phyloP scores from a whole-genome alignment of 2,329 filamentous ascomycete genomes.

The Cercospora sesami region DNA sequence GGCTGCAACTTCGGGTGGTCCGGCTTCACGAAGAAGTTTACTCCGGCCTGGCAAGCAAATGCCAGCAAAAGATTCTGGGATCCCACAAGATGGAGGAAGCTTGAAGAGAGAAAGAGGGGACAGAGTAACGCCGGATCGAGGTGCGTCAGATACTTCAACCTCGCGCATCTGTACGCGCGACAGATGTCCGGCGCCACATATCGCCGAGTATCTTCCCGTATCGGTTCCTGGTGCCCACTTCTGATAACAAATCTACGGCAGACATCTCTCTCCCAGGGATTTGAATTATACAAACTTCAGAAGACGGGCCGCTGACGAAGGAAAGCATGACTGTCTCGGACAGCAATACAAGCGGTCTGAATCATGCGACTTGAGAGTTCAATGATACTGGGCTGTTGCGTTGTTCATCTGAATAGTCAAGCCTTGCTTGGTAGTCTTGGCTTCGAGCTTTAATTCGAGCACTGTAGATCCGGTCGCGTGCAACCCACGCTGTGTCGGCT shows the following conservation, averaged over 20 bases:
- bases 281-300: not conserved
- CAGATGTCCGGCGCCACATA: slow-evolving; percentile 4
- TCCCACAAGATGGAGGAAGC: not conserved
- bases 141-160: not conserved
- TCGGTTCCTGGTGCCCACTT: not conserved
- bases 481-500: not conserved
- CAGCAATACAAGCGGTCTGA: not conserved
- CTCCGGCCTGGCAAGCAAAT: slow-evolving; percentile 16
- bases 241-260: not conserved
- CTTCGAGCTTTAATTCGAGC: not conserved
- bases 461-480: not conserved
- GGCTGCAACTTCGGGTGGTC: slow-evolving; percentile 4
- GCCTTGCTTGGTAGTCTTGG: slow-evolving; percentile 9
- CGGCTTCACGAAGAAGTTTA: slow-evolving; percentile 29
- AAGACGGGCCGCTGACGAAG: not conserved
- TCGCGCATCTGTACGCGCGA: not conserved
- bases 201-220: slow-evolving; percentile 8
- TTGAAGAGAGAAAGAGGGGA: not conserved
- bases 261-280: not conserved
- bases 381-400: not conserved
- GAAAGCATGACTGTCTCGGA: not conserved
- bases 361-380: not conserved
- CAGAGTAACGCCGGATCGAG: not conserved
- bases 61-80: not conserved
- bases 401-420: not conserved